Percentiles rank a stretch among this genome's conserved stretches.
phyloP scores from a whole-genome alignment of 2,329 filamentous ascomycete species.

The Verticillium zaregamsianum region DNA sequence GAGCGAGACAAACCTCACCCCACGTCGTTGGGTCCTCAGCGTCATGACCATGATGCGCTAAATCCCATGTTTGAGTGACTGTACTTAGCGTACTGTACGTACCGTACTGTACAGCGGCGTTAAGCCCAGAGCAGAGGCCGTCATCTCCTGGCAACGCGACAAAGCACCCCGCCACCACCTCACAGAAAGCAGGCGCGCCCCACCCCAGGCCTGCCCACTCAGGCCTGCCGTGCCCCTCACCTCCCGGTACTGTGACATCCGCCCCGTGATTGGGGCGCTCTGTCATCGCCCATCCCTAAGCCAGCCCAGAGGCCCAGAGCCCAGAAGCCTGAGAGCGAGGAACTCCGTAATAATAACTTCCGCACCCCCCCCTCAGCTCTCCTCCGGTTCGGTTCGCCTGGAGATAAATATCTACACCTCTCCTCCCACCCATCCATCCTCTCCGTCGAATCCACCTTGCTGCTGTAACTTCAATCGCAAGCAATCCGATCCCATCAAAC shows the following conservation, averaged over 20 bases:
- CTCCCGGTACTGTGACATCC: background rate
- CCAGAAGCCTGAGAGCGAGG: background rate
- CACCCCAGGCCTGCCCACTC: background rate
- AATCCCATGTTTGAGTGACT: background rate
- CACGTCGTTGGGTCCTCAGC: background rate
- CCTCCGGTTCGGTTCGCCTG: conserved; percentile 2
- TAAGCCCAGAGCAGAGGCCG: background rate
- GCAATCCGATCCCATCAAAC: conserved; percentile 5
- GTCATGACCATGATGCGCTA: background rate
- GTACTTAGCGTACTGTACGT: background rate
- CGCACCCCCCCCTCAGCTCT: background rate
- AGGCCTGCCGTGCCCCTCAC: background rate
- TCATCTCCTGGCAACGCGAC: background rate
- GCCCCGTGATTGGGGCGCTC: background rate
- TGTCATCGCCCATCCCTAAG: background rate
- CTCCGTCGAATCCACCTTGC: conserved; percentile 8
- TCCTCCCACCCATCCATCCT: conserved; percentile 5
- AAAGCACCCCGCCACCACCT: background rate
- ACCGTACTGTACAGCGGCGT: background rate
- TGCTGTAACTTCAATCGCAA: conserved; percentile 5
- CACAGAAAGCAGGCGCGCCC: background rate
- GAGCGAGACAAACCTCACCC: background rate
- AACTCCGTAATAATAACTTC: background rate
- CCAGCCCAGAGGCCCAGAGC: background rate
- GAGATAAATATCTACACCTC: conserved; percentile 15